A percentile compares a stretch with the other conserved stretches of the same genome.
phyloP scores from a whole-genome alignment of 768 basidiomycete species.

The Collybiopsis confluens region DNA sequence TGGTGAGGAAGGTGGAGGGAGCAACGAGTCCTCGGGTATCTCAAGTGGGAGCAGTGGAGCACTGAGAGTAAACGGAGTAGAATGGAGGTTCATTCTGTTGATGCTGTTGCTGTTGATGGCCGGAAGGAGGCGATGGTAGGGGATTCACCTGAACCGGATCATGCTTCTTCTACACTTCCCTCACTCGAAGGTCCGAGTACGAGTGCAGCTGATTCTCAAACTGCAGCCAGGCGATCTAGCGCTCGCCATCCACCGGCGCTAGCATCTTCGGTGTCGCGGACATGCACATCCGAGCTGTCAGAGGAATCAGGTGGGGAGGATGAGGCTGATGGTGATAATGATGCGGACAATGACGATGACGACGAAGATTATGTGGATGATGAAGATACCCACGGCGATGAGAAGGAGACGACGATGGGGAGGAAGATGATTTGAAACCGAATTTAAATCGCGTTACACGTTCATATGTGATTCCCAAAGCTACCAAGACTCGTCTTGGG shows the following conservation, averaged over 20 bases:
- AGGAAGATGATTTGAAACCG: slow-evolving; percentile 13
- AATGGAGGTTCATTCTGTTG: neutral
- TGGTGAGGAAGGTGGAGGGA: slow-evolving; percentile 26
- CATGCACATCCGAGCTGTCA: slow-evolving; percentile 4
- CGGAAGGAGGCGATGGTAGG: neutral
- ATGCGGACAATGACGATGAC: slow-evolving; percentile 16
- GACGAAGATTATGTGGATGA: slow-evolving; percentile 13
- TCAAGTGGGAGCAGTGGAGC: neutral
- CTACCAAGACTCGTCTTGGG: neutral
- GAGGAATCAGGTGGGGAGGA: neutral
- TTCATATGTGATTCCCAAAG: neutral
- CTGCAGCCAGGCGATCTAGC: neutral
- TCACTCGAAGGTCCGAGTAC: neutral
- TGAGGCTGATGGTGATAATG: slow-evolving; percentile 13
- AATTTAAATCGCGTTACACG: slow-evolving; percentile 13
- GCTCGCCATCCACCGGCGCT: neutral
- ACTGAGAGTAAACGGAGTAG: slow-evolving; percentile 7
- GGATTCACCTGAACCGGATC: neutral
- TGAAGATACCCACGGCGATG: too few species aligned
- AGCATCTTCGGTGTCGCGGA: too few species aligned
- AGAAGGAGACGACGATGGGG: slow-evolving; percentile 12
- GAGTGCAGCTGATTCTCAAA: slow-evolving; percentile 5
- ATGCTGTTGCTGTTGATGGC: neutral
- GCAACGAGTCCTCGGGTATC: slow-evolving; percentile 14
- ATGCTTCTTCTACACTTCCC: neutral